Evolutionary conservation across 1,284 basidiomycete genomes (phyloP), one percentile per base, ranked within the genome.

Genomic region (Trichosporon ovoides): DNA sequence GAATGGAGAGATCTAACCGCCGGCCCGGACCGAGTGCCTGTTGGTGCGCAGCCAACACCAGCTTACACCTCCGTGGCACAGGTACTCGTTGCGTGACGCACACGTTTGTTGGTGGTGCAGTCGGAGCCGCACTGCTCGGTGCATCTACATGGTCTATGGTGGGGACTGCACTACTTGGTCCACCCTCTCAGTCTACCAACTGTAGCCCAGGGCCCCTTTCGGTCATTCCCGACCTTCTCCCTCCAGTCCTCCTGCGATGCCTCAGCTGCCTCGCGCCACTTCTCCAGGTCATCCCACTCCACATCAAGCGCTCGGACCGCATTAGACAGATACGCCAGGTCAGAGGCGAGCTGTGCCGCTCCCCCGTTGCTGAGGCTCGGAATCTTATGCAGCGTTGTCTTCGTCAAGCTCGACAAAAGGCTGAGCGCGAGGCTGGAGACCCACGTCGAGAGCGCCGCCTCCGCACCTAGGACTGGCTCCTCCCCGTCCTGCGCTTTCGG

Each of bases 281-380:
- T 80, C 61, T 87, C 86, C 36, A 93, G 77, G 35, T 85, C 85
- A 2, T 83, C 82, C 72, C 82, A 86, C 65, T 93, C 89, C 5
- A 94, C 89, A 68, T 94, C 92, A 52, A 98, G 80, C 20, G 91
- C 91, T 35, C 86, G 81, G n/a, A 93, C 87, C 38, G 97, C 92
- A 68, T 94, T 96, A 14, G 83, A 83, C 24, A 98, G 81, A 75
- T 97, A 96, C 22, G 84, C 87, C 56, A 98, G 77, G 76, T 98
- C 95, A 1, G 87, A 87, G 1, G 83, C 81, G n/a, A 98, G 81
- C 71, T 98, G 95, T 9, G 85, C 84, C 2, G 87, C 84, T 0
- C 93, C 95, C 1, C 82, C 77, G 4, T 77, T 69, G 11, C 83
- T 82, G 52, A 96, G 76, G 22, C 78, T 77, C 6, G 81, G 75